Conservation (phyloP, 768 basidiomycete species). For the Russula foetens region DNA sequence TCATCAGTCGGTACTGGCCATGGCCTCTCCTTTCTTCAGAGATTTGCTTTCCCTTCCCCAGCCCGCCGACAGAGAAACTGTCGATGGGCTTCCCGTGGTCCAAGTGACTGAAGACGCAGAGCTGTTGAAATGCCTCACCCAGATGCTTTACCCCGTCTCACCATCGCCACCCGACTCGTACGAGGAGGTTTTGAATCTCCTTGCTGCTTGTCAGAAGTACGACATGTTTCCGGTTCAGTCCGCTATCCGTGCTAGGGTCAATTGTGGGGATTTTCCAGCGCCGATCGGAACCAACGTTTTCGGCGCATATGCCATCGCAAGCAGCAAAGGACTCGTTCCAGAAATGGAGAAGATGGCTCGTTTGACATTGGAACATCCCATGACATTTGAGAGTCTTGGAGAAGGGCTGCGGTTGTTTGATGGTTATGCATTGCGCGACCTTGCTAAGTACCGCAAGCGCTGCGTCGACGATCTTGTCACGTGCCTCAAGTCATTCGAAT, state of each 20-base stretch:
- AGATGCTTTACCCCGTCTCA: neutral
- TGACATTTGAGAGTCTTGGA: conserved; percentile 3
- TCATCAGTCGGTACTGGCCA: conserved; percentile 3
- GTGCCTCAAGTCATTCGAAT: neutral
- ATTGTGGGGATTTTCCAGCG: neutral
- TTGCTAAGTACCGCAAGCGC: neutral
- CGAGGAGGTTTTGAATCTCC: neutral
- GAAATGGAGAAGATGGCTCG: neutral
- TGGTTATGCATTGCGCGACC: neutral
- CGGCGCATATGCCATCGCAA: conserved; percentile 15
- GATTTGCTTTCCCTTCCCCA: conserved; percentile 7
- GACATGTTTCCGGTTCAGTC: conserved; percentile 14
- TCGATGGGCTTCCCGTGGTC: neutral
- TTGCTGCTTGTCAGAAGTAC: conserved; percentile 22
- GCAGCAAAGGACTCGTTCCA: neutral
- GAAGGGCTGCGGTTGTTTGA: conserved; percentile 2
- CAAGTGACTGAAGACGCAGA: conserved; percentile 3
- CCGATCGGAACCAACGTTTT: neutral
- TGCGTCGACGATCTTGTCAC: neutral
- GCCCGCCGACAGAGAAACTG: neutral
- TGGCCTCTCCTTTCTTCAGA: conserved; percentile 6
- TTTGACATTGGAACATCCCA: neutral
- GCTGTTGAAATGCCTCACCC: neutral
- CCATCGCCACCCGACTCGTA: neutral
- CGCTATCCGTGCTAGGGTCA: neutral